Evolutionary conservation across 1,284 basidiomycete species (phyloP).

Genomic region (Cystobasidiaceae sp.): DNA sequence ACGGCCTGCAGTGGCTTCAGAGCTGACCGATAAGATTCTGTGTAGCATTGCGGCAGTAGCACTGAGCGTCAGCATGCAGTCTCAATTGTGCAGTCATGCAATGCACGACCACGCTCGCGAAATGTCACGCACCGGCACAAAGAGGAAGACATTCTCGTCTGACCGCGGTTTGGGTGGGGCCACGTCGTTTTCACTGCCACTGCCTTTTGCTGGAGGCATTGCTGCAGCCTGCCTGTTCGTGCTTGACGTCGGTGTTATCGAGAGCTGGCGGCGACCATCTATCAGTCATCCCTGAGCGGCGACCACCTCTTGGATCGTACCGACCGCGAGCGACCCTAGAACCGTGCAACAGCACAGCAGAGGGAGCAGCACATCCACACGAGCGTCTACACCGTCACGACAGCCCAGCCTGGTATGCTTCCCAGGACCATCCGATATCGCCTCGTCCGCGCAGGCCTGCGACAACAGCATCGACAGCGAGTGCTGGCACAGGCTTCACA

Average conservation of each 20-base stretch:
- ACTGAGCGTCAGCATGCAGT: not conserved
- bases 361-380: too few species aligned
- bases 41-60: not conserved
- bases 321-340: too few species aligned
- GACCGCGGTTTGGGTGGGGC: conserved; percentile 18
- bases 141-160: conserved; percentile 85
- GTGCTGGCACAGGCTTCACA: conserved; percentile 5
- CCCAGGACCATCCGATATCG: conserved; percentile 20
- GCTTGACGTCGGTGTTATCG: not conserved
- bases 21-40: conserved; percentile 76
- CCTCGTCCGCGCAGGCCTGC: conserved; percentile 15
- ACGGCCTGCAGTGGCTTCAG: conserved; percentile 4
- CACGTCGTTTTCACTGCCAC: not conserved
- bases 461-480: conserved; percentile 4
- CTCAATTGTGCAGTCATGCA: not conserved
- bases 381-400: not conserved
- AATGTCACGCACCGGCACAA: conserved; percentile 59
- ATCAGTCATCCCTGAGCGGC: too few species aligned
- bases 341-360: too few species aligned
- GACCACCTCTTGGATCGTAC: too few species aligned
- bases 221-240: not conserved
- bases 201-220: conserved; percentile 2
- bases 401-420: conserved; percentile 1
- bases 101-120: not conserved
- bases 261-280: too few species aligned